Evolutionary conservation across 306 rosid genomes (phyloP).

Genomic region (Prunus dulcis): DNA sequence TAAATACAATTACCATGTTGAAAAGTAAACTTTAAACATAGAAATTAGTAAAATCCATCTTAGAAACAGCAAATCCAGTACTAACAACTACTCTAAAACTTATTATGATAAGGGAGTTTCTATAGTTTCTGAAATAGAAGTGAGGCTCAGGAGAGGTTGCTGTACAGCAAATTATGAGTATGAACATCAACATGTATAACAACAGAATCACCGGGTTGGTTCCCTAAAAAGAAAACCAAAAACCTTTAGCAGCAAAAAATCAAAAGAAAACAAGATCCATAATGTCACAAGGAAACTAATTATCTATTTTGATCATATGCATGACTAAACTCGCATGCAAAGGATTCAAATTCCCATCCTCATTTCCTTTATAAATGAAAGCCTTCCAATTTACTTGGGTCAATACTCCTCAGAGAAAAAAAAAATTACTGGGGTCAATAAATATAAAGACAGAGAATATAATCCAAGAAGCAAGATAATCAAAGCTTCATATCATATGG

Average conservation of each 20-base stretch:
- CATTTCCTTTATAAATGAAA: not conserved
- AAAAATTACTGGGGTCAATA: not conserved
- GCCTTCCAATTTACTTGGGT: not conserved
- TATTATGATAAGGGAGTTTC: not conserved
- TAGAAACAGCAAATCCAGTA: not conserved
- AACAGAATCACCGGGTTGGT: not conserved
- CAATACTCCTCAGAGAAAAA: not conserved
- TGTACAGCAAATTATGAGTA: not conserved
- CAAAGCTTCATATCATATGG: not conserved
- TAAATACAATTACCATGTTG: not conserved
- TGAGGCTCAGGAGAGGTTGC: not conserved
- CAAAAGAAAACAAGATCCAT: constrained; percentile 3
- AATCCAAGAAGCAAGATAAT: not conserved
- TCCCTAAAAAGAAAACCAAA: not conserved
- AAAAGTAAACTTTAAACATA: not conserved
- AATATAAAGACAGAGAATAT: not conserved
- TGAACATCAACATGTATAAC: not conserved
- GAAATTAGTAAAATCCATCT: not conserved
- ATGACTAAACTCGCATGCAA: not conserved
- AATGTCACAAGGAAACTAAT: not conserved
- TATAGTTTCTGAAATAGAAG: not conserved
- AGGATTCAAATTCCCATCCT: not conserved
- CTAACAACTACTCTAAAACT: not conserved
- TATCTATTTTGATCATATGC: not conserved
- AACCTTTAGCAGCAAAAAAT: not conserved